A percentile compares a stretch with the other conserved stretches of the same genome.
Conservation (phyloP, 139 green algal genomes). For the Ostreobium quekettii region DNA sequence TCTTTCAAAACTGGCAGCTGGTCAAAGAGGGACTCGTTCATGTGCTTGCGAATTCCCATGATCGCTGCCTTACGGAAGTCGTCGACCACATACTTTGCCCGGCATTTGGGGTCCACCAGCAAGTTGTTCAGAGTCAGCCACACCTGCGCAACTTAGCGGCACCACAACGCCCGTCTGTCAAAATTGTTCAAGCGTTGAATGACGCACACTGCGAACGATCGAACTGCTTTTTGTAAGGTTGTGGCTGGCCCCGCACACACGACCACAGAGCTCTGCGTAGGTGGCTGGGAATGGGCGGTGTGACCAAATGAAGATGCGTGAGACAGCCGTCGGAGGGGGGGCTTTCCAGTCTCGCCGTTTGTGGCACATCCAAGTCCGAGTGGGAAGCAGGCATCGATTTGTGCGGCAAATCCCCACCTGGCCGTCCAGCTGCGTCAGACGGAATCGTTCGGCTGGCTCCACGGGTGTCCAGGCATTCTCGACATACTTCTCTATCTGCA, state of each 20-base stretch:
- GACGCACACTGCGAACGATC: neutral
- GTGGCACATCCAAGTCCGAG: neutral
- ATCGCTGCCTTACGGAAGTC: slow-evolving; percentile 58
- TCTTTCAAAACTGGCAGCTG: slow-evolving; percentile 68
- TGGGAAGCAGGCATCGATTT: neutral
- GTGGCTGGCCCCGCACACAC: neutral
- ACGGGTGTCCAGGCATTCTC: slow-evolving; percentile 50
- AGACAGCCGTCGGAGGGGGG: too few relatives aligned
- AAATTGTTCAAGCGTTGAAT: too few relatives aligned
- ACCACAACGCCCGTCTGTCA: too few relatives aligned
- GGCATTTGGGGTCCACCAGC: slow-evolving; percentile 56
- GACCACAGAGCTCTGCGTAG: too few relatives aligned
- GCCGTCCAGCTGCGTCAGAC: slow-evolving; percentile 54
- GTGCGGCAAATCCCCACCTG: slow-evolving; percentile 45
- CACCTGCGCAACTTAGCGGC: too few relatives aligned
- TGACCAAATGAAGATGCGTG: too few relatives aligned
- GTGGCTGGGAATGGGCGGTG: too few relatives aligned
- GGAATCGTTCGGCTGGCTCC: slow-evolving; percentile 48
- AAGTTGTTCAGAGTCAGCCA: slow-evolving; percentile 83
- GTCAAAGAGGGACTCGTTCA: slow-evolving; percentile 83
- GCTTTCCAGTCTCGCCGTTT: too few relatives aligned
- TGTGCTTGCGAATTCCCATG: slow-evolving; percentile 47
- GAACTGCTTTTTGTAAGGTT: neutral
- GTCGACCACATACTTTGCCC: slow-evolving; percentile 56
- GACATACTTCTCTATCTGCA: slow-evolving; percentile 40